Base-by-base conservation (phyloP, 805 yeast genomes). In the Starmerella kuoi region DNA sequence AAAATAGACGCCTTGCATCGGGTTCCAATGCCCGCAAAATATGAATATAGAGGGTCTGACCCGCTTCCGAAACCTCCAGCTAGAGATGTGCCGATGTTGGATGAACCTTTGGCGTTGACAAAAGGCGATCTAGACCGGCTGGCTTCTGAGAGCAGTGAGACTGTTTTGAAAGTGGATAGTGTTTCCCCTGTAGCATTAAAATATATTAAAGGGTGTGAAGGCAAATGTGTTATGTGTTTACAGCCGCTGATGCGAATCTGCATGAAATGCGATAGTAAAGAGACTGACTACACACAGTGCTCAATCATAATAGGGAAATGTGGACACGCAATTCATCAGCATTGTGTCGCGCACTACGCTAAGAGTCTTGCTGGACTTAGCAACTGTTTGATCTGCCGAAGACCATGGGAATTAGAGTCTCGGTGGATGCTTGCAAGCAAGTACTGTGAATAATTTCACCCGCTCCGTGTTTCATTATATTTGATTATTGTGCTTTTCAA, bases 211-310 rank as follows among this genome's bases (percentile, higher is more conserved):
- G 40, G 38, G 12, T 36, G 33, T 19, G 44, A 42, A n/a, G 36
- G 20, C 17, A 17, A 22, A 2, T 46, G 49, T 20, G 27, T 32
- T 18, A 36, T 46, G 23, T 46, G 49, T 22, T n/a, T 41, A 26
- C 34, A 46, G 25, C 38, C 43, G 21, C 40, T 46, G 7, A 46
- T 46, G 46, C 27, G 34, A 5, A 34, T 41, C 4, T 46, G 49
- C 33, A 21, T 30, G 18, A 15, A 26, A 8, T 46, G 49, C 33
- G 41, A 41, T 24, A 5, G 26, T 11, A 27, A 31, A 22, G 30
- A 42, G 6, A 15, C n/a, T n/a, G 30, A 15, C n/a, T 14, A 34
- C 2, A 14, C 14, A 5, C 20, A 19, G 31, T 46, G 50, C 36
- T 7, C 27, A 5, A 23, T 43, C 4, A 15, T 15, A 5, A 21